Evolutionary conservation across 768 basidiomycete species (phyloP), one percentile per base, ranked within the genome.

Genomic region (Leccinum ochraceum): DNA sequence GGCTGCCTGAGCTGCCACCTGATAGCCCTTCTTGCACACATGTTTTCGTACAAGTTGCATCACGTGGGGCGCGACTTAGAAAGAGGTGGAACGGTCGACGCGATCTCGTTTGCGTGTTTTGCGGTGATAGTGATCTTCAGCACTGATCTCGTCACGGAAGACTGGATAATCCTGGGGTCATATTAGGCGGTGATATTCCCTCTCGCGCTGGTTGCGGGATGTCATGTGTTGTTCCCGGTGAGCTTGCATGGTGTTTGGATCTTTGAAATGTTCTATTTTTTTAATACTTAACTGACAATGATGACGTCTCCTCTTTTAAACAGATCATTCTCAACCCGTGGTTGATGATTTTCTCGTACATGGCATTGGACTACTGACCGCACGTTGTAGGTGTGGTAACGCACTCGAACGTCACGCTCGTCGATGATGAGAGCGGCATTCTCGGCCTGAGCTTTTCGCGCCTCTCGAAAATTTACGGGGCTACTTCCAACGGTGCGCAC

Each of bases 131-230:
- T 85, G 59, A 64, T 94, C 30, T 76, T 92, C 37, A 77, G 80
- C 1, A 63, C 55, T 5, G 24, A 74, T 3, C 39, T 88, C 14
- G 79, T 94, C 3, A 87, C 90, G 1, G 52, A 69, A 1, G 87
- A 74, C 13, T 95, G 89, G 86, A 76, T 77, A 61, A 84, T 95
- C 54, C 79, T 80, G 3, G 79, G 81, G 0, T 65, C 75, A 17
- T 79, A 82, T n/a, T 89, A 92, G 88, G 88, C 88, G 46, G 85
- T 93, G 17, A 84, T 88, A 46, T 71, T 93, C 6, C 94, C 94
- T 6, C 79, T 94, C 17, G 83, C 82, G 80, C 75, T 92, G 59
- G 86, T 88, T 0, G 80, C 83, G 6, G 80, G 80, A 1, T 84
- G 83, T 51, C 91, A 93, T 60, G 79, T 92, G 10, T 72, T 92